A percentile compares a stretch with the other conserved stretches of the same genome.
These are phyloP conservation scores for Phyllosticta capitalensis DNA, from an alignment of 2,329 filamentous ascomycete genomes.

Conservation along the genomic window DNA sequence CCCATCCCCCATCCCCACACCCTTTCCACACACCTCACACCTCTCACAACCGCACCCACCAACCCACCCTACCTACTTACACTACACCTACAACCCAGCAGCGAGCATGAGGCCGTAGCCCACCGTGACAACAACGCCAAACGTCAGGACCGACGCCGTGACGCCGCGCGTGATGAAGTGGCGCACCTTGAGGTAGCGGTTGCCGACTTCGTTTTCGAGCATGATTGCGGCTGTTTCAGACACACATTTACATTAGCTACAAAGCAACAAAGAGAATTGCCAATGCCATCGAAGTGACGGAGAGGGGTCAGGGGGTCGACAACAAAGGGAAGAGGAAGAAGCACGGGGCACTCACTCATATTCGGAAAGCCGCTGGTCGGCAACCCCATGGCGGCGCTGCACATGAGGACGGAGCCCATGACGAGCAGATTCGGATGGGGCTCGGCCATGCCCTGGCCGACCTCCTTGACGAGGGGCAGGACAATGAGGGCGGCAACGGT, in stretches of 20 bases:
- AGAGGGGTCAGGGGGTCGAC: background rate
- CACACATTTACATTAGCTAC: no score
- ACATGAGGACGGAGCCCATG: constrained; percentile 94
- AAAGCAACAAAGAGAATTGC: no score
- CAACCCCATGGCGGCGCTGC: constrained; percentile 92
- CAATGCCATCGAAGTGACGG: no score
- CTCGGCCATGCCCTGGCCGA: constrained; percentile 75
- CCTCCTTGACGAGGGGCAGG: constrained; percentile 76
- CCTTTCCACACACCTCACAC: no score
- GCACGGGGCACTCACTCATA: constrained; percentile 77
- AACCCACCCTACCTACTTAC: no score
- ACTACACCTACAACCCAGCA: constrained; percentile 51
- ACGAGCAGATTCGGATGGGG: constrained; percentile 91
- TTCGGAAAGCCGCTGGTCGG: constrained; percentile 97
- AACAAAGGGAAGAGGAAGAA: background rate
- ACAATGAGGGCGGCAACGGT: constrained; percentile 95
- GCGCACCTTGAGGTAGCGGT: constrained; percentile 81
- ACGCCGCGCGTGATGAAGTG: constrained; percentile 95
- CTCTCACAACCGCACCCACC: no score
- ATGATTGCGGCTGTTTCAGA: constrained; percentile 93
- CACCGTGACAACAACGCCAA: constrained; percentile 73
- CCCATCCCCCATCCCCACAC: no score
- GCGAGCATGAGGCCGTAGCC: constrained; percentile 86
- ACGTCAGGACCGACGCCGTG: constrained; percentile 72
- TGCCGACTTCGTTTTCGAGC: constrained; percentile 83